Conservation (phyloP, 2,329 filamentous ascomycete genomes). For the Trichothecium roseum region DNA sequence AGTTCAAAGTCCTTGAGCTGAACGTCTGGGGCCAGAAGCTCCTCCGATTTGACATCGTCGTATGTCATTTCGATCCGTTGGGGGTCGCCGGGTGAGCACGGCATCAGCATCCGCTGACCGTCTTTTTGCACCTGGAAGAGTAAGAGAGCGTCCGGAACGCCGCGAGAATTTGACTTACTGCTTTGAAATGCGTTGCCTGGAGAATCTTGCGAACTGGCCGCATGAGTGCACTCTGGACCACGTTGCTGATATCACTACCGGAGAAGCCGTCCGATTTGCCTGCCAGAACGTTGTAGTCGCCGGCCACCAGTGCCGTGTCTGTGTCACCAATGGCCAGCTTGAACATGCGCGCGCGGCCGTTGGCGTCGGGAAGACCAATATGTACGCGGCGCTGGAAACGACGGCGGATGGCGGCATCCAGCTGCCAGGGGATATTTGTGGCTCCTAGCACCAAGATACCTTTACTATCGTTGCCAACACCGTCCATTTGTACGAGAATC, state of each 20-base stretch:
- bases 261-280: conserved; percentile 87
- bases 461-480: conserved; percentile 89
- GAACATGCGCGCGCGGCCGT: conserved; percentile 88
- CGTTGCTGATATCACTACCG: conserved; percentile 90
- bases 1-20: conserved; percentile 87
- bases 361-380: conserved; percentile 80
- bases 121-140: conserved; percentile 56
- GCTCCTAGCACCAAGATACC: conserved; percentile 91
- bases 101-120: conserved; percentile 60
- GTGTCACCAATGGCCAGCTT: conserved; percentile 90
- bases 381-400: conserved; percentile 95
- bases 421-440: conserved; percentile 97
- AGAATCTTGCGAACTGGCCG: conserved; percentile 94
- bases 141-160: neutral
- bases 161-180: conserved; percentile 40
- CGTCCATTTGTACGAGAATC: conserved; percentile 97
- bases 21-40: conserved; percentile 77
- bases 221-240: conserved; percentile 94
- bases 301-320: conserved; percentile 67
- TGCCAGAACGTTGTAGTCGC: conserved; percentile 72
- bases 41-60: conserved; percentile 74
- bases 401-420: conserved; percentile 89
- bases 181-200: conserved; percentile 95
- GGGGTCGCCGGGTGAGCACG: conserved; percentile 84
- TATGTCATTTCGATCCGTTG: conserved; percentile 90